Evolutionary conservation across 805 yeast species (phyloP), one percentile per base, ranked within the genome.

Genomic region (Zygosaccharomyces bailii): DNA sequence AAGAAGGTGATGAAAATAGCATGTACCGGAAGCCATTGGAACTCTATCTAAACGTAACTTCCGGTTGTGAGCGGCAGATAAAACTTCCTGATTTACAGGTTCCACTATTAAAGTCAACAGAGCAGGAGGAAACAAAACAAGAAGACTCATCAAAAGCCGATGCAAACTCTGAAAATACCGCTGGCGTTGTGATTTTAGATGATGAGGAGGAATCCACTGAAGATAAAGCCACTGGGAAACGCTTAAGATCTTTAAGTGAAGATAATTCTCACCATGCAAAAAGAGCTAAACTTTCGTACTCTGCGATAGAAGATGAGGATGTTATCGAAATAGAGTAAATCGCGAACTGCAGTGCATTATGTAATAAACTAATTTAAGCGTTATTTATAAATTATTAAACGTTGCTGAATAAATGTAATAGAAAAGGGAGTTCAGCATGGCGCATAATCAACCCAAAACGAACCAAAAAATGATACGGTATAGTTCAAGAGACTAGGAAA

Each of bases 11-110:
- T 23, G 63, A 55, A 6, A 43, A 45, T 7, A 54, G 49, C 7
- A 50, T 48, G 46, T 44, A 63, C 25, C 65, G 75, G 34, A 83
- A 79, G 52, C 76, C 79, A 34, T 68, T 83, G 30, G 91, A 86
- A 53, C 69, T 88, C 34, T 80, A 78, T 52, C 59, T 83, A 6
- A 67, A 65, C 8, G 49, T 55, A 11, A 59, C 57, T 23, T 40
- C 39, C 9, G 49, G 55, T 6, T 46, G 40, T 3, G 45, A 42
- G 4, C 18, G 34, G n/a, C 49, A 50, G 11, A 46, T 67, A 5
- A 36, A 30, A 4, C 44, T 70, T 9, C 73, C 73, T 6, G 61
- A 61, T 24, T 29, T 70, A n/a, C 55, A 53, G 4, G 62, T 69
- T 7, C 67, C 68, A 3, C 31, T 52, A 4, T 34, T 44, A 29